phyloP scores from a whole-genome alignment of 2,329 filamentous ascomycete genomes.

The Aspergillus aculeatinus region DNA sequence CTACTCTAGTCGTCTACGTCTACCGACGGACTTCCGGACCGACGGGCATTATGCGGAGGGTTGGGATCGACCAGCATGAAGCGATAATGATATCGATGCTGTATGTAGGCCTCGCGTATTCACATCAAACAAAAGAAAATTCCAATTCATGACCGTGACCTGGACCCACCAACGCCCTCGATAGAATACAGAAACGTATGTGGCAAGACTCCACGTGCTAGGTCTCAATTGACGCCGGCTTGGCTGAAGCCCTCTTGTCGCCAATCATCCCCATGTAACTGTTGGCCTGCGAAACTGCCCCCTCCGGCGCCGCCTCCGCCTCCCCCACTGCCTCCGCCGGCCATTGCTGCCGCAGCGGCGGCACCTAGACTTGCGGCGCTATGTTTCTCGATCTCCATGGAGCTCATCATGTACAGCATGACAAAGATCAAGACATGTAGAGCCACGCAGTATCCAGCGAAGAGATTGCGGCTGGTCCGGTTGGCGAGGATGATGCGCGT shows the following conservation, averaged over 20 bases:
- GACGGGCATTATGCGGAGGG: not conserved
- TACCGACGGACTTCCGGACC: not conserved
- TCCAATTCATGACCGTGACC: not conserved
- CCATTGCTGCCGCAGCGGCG: constrained; percentile 40
- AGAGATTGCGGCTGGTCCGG: constrained; percentile 85
- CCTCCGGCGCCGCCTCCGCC: constrained; percentile 23
- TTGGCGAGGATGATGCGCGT: constrained; percentile 90
- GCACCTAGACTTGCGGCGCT: constrained; percentile 53
- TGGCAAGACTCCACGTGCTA: not conserved
- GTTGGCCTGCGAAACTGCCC: constrained; percentile 31
- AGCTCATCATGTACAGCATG: constrained; percentile 81
- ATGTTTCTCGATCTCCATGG: constrained; percentile 63
- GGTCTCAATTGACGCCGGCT: constrained; percentile 15
- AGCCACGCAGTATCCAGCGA: constrained; percentile 85
- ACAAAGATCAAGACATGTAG: constrained; percentile 85
- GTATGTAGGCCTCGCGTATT: not conserved
- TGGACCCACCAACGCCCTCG: not conserved
- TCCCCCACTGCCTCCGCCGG: constrained; percentile 25
- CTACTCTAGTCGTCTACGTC: not conserved
- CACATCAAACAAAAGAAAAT: not conserved
- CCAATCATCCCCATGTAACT: constrained; percentile 56
- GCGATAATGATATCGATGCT: not conserved
- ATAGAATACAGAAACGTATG: constrained; percentile 3
- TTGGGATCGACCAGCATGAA: not conserved
- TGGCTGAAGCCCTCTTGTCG: constrained; percentile 60